Base-by-base conservation (phyloP, 1,139 yeast genomes). In the Yamadazyma buinensis region DNA sequence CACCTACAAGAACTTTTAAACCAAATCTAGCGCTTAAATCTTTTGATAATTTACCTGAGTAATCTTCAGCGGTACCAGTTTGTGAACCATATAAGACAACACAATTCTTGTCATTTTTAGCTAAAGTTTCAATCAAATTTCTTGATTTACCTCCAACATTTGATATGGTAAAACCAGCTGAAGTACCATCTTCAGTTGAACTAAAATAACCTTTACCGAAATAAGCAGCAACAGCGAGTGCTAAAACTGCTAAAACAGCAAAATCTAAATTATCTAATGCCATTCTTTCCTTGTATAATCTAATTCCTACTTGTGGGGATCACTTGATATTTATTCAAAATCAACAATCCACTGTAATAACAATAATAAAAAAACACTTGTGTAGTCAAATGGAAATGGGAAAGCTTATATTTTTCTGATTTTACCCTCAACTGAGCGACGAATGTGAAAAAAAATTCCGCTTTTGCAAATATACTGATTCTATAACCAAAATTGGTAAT, bases 61-160 rank as follows among this genome's bases (percentile, higher is more conserved):
- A 92, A 57, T 92, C 98, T 62, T 92, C 98, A 32, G 98, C 95
- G n/a, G 99, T 92, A 46, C 99, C 99, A 10, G 99, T 94, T 63
- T 92, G 99, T 5, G 98, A 90, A 5, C 96, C 97, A 56, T 75
- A 94, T 46, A 92, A 75, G n/a, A 92, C 80, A 27, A 84, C 67
- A 32, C 85, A 82, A 48, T 84, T 82, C 61, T 92, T 90, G 43
- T 75, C 70, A 50, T 81, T 80, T 30, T 68, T 66, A 36, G 68
- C 66, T 48, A 88, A 64, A 12, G 77, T 77, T 42, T 79, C 77
- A 22, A 80, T 71, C 32, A 94, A 66, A 54, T 87, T 80, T 52
- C 87, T 69, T 31, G 78, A 67, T 30, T 47, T 54, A 27, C 59
- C 64, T 22, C 62, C 58, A 26, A 67, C 66, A 29, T 56, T 54